Base-by-base conservation (phyloP, 352 stramenopile genomes). In the Phytophthora constricta region DNA sequence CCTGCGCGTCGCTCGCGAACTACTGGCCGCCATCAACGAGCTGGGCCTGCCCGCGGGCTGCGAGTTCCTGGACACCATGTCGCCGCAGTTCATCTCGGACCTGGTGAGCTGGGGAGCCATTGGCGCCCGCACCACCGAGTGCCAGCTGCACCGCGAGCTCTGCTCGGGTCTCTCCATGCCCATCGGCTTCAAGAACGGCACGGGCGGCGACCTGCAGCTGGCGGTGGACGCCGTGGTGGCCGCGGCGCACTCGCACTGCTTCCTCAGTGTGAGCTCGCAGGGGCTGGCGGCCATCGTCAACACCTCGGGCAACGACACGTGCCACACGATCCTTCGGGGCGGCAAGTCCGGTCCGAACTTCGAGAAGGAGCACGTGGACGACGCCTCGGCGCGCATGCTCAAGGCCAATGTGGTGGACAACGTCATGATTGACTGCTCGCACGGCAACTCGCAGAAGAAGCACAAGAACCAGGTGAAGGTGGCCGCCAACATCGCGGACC, bases 151-250 rank as follows among this genome's bases (percentile, higher is more conserved):
- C 70, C 89, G 90, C 41, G 90, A 97, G 66, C 86, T 97, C 52
- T 95, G 89, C 59, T 96, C 87, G 27, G 90, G 90, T 46, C 73
- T 97, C 4, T 96, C 87, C 31, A 96, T 96, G 87, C 89, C 90
- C 13, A 91, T 97, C n/a, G 90, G 90, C 64, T 97, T 97, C 75
- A 97, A 97, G 77, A 97, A 97, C 69, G 90, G 89, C 74, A 96
- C 90, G 52, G 86, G 90, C 42, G 90, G 90, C 48, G 89, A 88
- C 23, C 66, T 97, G 73, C 86, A 97, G 69, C 56, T 97, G 37
- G 90, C 90, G 27, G 89, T 96, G 33, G 88, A 97, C 47, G 89
- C 90, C 1, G 86, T 94, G 19, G 84, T 93, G 14, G 89, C 89
- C 3, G 86, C 90, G 10, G 80, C 78, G 37, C 89, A 95, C 76